These are phyloP conservation scores for Cercospora sp. DNA, from an alignment of 2,329 filamentous ascomycete species.

Conservation along the genomic window DNA sequence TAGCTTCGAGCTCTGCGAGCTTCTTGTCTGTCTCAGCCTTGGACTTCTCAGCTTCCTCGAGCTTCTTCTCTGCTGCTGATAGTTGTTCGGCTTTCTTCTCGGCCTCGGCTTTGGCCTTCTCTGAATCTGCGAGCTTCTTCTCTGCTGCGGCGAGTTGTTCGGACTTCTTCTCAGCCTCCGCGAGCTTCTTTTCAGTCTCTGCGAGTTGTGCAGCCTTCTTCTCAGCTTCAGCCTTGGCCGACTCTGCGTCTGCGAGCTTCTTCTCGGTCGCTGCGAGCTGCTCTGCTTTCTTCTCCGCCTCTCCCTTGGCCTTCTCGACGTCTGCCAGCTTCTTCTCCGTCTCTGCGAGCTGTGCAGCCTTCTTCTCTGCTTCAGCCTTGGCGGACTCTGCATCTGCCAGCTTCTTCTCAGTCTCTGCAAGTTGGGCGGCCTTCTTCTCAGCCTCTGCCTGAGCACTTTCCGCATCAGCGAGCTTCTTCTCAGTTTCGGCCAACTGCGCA, in stretches of 20 bases:
- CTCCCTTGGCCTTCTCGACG: background rate
- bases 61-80: constrained; percentile 3
- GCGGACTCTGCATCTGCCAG: background rate
- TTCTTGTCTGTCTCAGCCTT: constrained; percentile 11
- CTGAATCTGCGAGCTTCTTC: constrained; percentile 10
- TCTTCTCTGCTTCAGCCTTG: background rate
- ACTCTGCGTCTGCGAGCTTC: constrained; percentile 12
- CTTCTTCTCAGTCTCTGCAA: background rate
- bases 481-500: background rate
- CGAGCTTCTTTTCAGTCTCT: constrained; percentile 8
- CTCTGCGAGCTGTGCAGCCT: background rate
- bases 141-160: background rate
- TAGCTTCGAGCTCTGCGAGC: constrained; percentile 12
- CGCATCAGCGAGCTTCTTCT: background rate
- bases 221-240: constrained; percentile 8
- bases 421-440: background rate
- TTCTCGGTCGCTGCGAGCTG: background rate
- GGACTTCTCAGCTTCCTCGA: constrained; percentile 3
- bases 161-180: background rate
- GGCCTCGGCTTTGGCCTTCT: background rate
- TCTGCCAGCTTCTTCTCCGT: constrained; percentile 14
- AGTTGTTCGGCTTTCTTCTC: background rate
- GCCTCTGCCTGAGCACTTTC: background rate
- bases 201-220: background rate
- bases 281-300: background rate